These are phyloP conservation scores for Rusavskia elegans DNA, from an alignment of 495 filamentous ascomycete species.

Conservation along the genomic window DNA sequence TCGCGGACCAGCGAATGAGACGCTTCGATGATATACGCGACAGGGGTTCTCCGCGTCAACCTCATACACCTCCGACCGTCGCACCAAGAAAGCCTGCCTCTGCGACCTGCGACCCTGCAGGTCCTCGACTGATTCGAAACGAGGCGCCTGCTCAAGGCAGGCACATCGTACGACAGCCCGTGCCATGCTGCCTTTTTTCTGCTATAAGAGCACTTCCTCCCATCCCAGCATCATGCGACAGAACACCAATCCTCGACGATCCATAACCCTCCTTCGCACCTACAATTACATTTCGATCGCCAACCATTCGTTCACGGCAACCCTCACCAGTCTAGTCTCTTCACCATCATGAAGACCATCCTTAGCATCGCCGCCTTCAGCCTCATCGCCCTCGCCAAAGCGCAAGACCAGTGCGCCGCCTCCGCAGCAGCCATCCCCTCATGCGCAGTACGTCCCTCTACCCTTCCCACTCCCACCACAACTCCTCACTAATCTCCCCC, in stretches of 20 bases:
- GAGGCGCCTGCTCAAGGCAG: too few relatives aligned
- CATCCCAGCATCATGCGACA: too few relatives aligned
- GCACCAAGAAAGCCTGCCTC: too few relatives aligned
- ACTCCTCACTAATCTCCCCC: too few relatives aligned
- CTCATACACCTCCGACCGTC: too few relatives aligned
- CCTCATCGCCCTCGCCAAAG: conserved; percentile 9
- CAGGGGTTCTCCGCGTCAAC: not conserved
- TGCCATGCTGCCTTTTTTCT: too few relatives aligned
- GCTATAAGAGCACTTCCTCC: too few relatives aligned
- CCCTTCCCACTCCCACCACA: too few relatives aligned
- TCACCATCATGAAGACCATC: conserved; percentile 5
- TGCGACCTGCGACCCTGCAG: too few relatives aligned
- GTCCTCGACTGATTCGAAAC: too few relatives aligned
- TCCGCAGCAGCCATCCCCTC: conserved; percentile 8
- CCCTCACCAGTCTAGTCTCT: not conserved
- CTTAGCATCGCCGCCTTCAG: conserved; percentile 4
- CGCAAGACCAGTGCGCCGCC: conserved; percentile 9
- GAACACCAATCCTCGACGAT: too few relatives aligned
- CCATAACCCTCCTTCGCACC: not conserved
- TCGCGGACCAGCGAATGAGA: not conserved
- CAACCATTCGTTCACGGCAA: conserved; percentile 6
- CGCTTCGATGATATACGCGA: not conserved
- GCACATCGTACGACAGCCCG: too few relatives aligned
- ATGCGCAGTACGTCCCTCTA: conserved; percentile 8
- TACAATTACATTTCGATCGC: not conserved